These are phyloP conservation scores for Leccinum fuscescens DNA, from an alignment of 1,284 basidiomycete genomes.

Conservation along the genomic window DNA sequence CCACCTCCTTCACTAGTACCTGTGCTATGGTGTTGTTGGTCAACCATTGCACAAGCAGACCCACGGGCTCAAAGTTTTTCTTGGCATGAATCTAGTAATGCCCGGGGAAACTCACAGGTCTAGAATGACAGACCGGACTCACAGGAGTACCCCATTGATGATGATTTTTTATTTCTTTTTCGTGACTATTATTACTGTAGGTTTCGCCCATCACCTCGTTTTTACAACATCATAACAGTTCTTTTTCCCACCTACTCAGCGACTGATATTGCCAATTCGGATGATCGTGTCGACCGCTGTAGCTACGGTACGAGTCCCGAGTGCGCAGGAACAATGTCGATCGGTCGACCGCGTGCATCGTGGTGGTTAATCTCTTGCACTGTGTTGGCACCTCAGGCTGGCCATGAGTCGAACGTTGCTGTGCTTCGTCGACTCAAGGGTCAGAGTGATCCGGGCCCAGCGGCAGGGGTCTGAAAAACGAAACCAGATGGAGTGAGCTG, in stretches of 20 bases:
- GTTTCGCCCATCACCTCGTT: constrained; percentile 1
- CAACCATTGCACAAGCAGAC: neutral
- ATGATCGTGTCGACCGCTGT: neutral
- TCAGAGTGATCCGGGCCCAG: neutral
- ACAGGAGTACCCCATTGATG: neutral
- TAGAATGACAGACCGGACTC: neutral
- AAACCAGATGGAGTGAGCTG: neutral
- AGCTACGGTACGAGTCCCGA: constrained; percentile 1
- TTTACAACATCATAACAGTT: neutral
- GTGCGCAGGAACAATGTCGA: constrained; percentile 12
- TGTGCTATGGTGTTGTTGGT: constrained; percentile 4
- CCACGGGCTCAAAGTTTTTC: neutral
- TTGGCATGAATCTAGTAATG: neutral
- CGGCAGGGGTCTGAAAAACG: neutral
- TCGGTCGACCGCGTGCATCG: constrained; percentile 18
- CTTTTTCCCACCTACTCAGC: neutral
- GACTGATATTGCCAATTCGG: constrained; percentile 10
- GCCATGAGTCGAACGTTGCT: neutral
- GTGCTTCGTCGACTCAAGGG: neutral
- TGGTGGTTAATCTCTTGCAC: neutral
- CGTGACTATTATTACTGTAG: neutral
- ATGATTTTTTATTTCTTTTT: neutral
- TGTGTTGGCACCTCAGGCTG: neutral
- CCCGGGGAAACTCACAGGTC: neutral
- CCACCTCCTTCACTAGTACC: neutral